Percentiles rank a stretch among this genome's conserved stretches.
These are phyloP conservation scores for Suillus spraguei DNA, from an alignment of 768 basidiomycete genomes.

Conservation along the genomic window DNA sequence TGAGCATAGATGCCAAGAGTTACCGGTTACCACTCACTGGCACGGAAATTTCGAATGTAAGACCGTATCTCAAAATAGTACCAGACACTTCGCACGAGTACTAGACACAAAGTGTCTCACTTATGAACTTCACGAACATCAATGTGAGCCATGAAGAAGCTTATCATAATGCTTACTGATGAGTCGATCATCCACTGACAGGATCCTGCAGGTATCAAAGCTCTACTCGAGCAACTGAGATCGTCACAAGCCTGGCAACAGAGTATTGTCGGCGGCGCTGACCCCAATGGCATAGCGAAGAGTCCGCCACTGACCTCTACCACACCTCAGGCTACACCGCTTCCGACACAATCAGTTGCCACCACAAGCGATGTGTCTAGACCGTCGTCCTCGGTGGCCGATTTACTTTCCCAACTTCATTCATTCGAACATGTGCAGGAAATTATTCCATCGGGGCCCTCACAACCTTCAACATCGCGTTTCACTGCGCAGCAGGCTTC, in stretches of 20 bases:
- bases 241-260: slow-evolving; percentile 73
- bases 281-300: background rate
- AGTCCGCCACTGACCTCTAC: slow-evolving; percentile 9
- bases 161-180: background rate
- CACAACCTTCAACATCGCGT: slow-evolving; percentile 12
- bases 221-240: slow-evolving; percentile 70
- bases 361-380: slow-evolving; percentile 4
- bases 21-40: too few species aligned
- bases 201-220: slow-evolving; percentile 69
- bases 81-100: too few species aligned
- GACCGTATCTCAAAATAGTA: too few species aligned
- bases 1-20: too few species aligned
- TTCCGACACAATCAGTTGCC: slow-evolving; percentile 12
- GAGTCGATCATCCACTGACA: slow-evolving; percentile 27
- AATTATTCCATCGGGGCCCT: slow-evolving; percentile 15
- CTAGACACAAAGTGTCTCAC: too few species aligned
- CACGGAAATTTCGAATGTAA: too few species aligned
- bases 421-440: slow-evolving; percentile 26
- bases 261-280: slow-evolving; percentile 26
- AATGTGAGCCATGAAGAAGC: slow-evolving; percentile 43
- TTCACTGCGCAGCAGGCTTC: slow-evolving; percentile 14
- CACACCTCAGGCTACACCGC: slow-evolving; percentile 11
- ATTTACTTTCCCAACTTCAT: slow-evolving; percentile 64
- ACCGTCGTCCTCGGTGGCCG: slow-evolving; percentile 52
- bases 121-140: slow-evolving; percentile 56